Conservation (phyloP, 768 basidiomycete species). For the Pleurotus tuber-regium region DNA sequence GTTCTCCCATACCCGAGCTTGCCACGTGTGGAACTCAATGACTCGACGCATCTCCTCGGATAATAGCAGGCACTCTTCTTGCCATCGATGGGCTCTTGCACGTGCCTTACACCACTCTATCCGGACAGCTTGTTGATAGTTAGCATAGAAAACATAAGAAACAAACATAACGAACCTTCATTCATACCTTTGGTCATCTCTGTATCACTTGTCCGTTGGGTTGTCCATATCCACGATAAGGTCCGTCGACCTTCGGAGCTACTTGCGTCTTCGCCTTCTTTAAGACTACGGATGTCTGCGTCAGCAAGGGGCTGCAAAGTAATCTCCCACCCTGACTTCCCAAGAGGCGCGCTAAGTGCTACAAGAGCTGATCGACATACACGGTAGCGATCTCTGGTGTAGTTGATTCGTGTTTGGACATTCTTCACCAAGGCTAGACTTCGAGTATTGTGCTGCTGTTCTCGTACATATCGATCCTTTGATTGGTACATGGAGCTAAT, state of each 20-base stretch:
- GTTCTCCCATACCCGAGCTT: background rate
- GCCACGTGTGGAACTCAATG: background rate
- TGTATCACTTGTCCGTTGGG: background rate
- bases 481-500: background rate
- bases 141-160: background rate
- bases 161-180: conserved; percentile 1
- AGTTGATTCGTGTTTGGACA: conserved; percentile 9
- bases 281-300: background rate
- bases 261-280: background rate
- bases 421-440: conserved; percentile 17
- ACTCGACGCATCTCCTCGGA: conserved; percentile 11
- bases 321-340: background rate
- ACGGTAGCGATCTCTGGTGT: too few relatives aligned
- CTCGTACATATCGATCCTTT: conserved; percentile 4
- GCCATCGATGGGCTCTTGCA: conserved; percentile 6
- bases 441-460: conserved; percentile 23
- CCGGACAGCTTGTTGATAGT: conserved; percentile 8
- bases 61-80: conserved; percentile 9
- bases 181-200: background rate
- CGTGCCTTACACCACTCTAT: conserved; percentile 14
- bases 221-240: conserved; percentile 15
- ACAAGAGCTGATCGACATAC: background rate
- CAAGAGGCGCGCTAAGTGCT: background rate
- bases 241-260: conserved; percentile 9
- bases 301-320: background rate